These are phyloP conservation scores for Sporisorium iseilematis-ciliati DNA, from an alignment of 1,284 basidiomycete species.

Conservation along the genomic window DNA sequence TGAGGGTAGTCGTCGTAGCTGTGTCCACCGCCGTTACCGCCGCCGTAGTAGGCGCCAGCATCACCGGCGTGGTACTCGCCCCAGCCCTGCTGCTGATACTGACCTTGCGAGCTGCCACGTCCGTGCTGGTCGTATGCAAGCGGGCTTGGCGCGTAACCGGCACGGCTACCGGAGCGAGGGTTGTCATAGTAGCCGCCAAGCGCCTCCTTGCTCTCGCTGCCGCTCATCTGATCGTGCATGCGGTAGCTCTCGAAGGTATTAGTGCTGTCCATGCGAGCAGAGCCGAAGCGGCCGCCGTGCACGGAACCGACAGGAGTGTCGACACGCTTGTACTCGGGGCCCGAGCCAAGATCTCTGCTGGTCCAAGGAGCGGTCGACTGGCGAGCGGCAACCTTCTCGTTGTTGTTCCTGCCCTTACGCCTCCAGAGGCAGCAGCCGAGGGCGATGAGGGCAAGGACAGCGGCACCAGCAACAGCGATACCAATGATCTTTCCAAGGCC, in stretches of 20 bases:
- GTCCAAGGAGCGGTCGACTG: conserved; percentile 45
- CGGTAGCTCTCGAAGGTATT: conserved; percentile 63
- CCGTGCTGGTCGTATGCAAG: conserved; percentile 44
- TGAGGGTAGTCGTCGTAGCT: conserved; percentile 42
- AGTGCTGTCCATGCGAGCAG: conserved; percentile 39
- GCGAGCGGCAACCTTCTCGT: conserved; percentile 33
- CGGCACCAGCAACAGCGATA: conserved; percentile 60
- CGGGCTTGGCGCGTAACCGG: conserved; percentile 35
- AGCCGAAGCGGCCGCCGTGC: conserved; percentile 44
- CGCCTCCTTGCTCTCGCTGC: conserved; percentile 48
- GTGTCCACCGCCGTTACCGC: conserved; percentile 14
- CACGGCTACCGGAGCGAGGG: conserved; percentile 42
- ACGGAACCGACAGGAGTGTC: conserved; percentile 56
- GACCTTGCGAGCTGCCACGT: conserved; percentile 19
- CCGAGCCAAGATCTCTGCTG: conserved; percentile 45
- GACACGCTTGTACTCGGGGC: conserved; percentile 64
- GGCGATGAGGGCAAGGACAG: conserved; percentile 45
- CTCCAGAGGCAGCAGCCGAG: conserved; percentile 60
- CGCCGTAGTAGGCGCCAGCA: conserved; percentile 59
- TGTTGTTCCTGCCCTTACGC: conserved; percentile 41
- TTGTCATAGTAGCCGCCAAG: conserved; percentile 60
- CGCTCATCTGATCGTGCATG: conserved; percentile 57
- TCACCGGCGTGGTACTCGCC: conserved; percentile 63
- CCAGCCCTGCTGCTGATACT: conserved; percentile 61
- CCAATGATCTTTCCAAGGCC: conserved; percentile 61